These are phyloP conservation scores for Nasturtium officinale DNA, from an alignment of 345 rosid genomes.

Conservation along the genomic window DNA sequence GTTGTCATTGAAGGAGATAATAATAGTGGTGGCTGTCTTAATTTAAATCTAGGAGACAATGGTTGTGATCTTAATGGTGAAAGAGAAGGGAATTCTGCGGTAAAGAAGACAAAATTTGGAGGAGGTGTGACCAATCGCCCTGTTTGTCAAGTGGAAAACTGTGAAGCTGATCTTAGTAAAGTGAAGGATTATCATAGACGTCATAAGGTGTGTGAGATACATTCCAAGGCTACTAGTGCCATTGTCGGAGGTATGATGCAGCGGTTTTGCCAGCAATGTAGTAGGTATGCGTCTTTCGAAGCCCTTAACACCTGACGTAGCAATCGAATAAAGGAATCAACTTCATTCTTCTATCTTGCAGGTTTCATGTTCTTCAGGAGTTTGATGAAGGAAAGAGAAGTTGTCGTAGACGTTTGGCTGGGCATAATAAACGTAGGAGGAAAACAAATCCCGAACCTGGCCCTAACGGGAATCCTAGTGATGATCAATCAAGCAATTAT, in stretches of 20 bases:
- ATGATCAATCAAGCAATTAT: constrained; percentile 82
- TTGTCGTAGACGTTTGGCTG: constrained; percentile 98
- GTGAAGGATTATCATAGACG: constrained; percentile 97
- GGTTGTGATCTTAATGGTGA: constrained; percentile 48
- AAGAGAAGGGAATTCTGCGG: constrained; percentile 58
- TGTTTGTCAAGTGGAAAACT: constrained; percentile 90
- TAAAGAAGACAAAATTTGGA: constrained; percentile 68
- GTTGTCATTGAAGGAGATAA: constrained; percentile 60
- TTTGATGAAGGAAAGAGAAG: constrained; percentile 99
- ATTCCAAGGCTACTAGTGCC: constrained; percentile 89
- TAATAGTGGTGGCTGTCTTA: constrained; percentile 56
- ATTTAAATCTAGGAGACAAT: constrained; percentile 75
- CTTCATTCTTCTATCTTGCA: constrained; percentile 29
- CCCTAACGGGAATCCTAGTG: constrained; percentile 58
- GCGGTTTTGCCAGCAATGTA: constrained; percentile 99
- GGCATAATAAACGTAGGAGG: constrained; percentile 96
- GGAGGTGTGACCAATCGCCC: constrained; percentile 64
- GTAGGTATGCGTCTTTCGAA: constrained; percentile 60
- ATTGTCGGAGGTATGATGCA: constrained; percentile 88
- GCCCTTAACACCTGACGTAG: background rate
- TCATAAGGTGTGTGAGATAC: constrained; percentile 96
- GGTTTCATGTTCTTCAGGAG: constrained; percentile 97
- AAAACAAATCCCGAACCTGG: constrained; percentile 83
- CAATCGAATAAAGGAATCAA: background rate
- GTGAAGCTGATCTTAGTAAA: constrained; percentile 87